Evolutionary conservation across 1,139 yeast genomes (phyloP), one percentile per base, ranked within the genome.

Genomic region (Suhomyces bokatorum): DNA sequence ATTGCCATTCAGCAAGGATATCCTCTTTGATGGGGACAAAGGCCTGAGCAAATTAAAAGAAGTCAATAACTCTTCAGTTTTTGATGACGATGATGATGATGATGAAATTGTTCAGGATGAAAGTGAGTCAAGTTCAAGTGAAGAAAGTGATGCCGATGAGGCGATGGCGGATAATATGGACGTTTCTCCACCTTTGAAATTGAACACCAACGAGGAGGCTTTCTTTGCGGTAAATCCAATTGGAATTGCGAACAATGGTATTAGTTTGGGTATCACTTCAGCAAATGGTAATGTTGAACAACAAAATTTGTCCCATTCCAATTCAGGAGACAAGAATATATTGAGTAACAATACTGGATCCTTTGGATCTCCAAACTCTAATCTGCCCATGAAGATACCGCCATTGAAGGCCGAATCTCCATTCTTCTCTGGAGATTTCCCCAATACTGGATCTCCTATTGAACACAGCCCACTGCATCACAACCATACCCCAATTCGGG

Each of bases 111-210:
- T 39, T 10, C 33, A 33, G 11, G 38, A 36, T 8, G 46, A 38
- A 13, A 37, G 42, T 26, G 38, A 39, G 8, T 34, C 43, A 2
- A 50, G 43, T 11, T 49, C 62, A 14, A 56, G 65, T 45, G 74
- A 70, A 37, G 73, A 69, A 47, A 64, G 70, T 53, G 74, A 66
- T 41, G 74, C 61, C 28, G 77, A 69, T 45, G 72, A 66, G 32
- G 69, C 46, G 45, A 54, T 51, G 61, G 51, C 22, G 13, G 54
- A 52, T 29, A 50, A 51, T 31, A 52, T 58, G 28, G 46, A 50
- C 14, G 50, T 55, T 39, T 57, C 64, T 2, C 62, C 71, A 0
- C 69, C 73, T 0, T 55, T 69, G 38, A 65, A 57, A 44, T 57
- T 70, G 32, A 69, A 69, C 46, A 64, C 63, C 1, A 53, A 48